Evolutionary conservation across 2,329 filamentous ascomycete species (phyloP), one percentile per base, ranked within the genome.

Genomic region (Botrytis cinerea): DNA sequence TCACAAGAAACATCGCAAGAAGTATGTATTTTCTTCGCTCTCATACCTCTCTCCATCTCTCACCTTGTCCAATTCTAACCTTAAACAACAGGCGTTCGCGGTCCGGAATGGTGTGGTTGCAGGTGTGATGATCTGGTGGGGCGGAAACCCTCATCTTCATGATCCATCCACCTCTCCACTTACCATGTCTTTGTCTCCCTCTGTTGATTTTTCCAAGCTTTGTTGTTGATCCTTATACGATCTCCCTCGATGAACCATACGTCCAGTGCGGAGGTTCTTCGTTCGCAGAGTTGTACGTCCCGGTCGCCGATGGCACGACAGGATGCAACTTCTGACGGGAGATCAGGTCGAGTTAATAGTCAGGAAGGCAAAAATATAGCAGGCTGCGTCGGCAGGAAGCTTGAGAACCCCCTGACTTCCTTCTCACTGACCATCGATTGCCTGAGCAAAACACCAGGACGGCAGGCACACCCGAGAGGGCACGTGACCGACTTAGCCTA

Each of bases 241-340:
- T 61, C 59, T 61, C 59, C 35, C 59, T 61, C 32, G 59, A 61
- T 61, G 32, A 61, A 61, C 59, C 59, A 61, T 61, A 61, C 59
- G 59, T 61, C 59, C 35, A 61, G 59, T 61, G 59, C 59, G 59
- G 59, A 61, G 59, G 32, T 61, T 61, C 32, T 38, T 38, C 35
- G 18, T 38, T 38, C 22, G 59, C 59, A 61, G 59, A 35, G 59
- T 5, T 61, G 59, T 38, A 61, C 35, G 59, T 61, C 59, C 59
- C 20, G 59, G 59, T 38, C 59, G 59, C 59, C 59, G 59, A 61
- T 38, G 59, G 59, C 35, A 61, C 59, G 59, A 38, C 59, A 61
- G 59, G 59, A 61, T 61, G 18, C 59, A 61, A 10, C 12, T 35
- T 35, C 59, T 61, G 59, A 61, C 59, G 59, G 59, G 59, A 61